phyloP scores from a whole-genome alignment of 352 stramenopile species.

The Pythium myriotylum region DNA sequence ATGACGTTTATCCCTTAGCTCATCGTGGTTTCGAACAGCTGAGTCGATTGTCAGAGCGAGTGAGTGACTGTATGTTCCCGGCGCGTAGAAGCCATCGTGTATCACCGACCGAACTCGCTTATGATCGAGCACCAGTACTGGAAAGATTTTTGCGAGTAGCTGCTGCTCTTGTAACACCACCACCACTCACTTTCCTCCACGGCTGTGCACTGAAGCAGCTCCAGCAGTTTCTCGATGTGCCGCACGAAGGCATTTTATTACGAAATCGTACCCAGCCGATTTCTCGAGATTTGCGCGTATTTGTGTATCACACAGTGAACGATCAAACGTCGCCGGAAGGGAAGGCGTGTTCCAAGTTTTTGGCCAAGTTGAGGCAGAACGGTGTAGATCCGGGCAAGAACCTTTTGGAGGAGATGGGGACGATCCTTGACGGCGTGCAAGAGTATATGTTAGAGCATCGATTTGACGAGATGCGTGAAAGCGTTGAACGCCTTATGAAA shows the following conservation, averaged over 20 bases:
- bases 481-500: slow-evolving; percentile 68
- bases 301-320: slow-evolving; percentile 81
- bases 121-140: slow-evolving; percentile 69
- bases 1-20: neutral
- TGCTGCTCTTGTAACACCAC: slow-evolving; percentile 71
- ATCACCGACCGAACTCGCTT: slow-evolving; percentile 59
- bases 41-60: slow-evolving; percentile 62
- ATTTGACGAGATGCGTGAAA: slow-evolving; percentile 73
- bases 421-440: slow-evolving; percentile 81
- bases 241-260: slow-evolving; percentile 65
- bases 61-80: slow-evolving; percentile 75
- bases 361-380: slow-evolving; percentile 56
- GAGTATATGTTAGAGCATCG: slow-evolving; percentile 88
- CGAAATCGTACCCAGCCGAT: slow-evolving; percentile 83
- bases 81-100: slow-evolving; percentile 62
- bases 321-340: slow-evolving; percentile 77
- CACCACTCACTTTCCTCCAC: slow-evolving; percentile 74
- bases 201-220: slow-evolving; percentile 77
- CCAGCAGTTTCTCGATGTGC: slow-evolving; percentile 82
- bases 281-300: slow-evolving; percentile 73
- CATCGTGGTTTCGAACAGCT: slow-evolving; percentile 37
- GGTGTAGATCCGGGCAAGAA: slow-evolving; percentile 51
- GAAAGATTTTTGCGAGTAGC: slow-evolving; percentile 79
- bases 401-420: slow-evolving; percentile 70
- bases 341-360: slow-evolving; percentile 78